These are phyloP conservation scores for Nakazawaea holstii DNA, from an alignment of 805 yeast genomes.

Conservation along the genomic window DNA sequence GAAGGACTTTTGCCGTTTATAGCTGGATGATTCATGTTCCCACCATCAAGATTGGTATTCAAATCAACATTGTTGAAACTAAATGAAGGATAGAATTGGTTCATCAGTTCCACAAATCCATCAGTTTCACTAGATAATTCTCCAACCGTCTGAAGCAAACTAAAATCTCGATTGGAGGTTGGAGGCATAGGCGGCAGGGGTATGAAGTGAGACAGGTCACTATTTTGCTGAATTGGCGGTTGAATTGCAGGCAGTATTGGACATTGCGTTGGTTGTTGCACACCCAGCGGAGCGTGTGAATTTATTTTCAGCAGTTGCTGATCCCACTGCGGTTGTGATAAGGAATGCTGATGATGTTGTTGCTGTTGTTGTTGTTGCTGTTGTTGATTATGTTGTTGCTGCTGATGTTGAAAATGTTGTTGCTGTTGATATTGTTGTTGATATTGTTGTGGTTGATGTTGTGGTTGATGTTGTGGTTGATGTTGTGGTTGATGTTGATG, in stretches of 20 bases:
- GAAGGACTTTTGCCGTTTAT: background rate
- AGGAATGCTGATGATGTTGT: too few relatives aligned
- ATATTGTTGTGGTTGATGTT: background rate
- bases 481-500: background rate
- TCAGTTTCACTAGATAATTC: background rate
- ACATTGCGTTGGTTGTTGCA: background rate
- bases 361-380: too few relatives aligned
- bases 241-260: background rate
- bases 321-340: too few relatives aligned
- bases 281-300: background rate
- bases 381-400: background rate
- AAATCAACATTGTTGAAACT: background rate
- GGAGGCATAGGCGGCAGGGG: background rate
- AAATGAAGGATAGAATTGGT: background rate
- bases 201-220: background rate
- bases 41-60: background rate
- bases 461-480: background rate
- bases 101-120: slow-evolving; percentile 1
- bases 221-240: background rate
- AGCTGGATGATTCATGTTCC: background rate
- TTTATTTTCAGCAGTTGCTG: too few relatives aligned
- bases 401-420: background rate
- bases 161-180: background rate
- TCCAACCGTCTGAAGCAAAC: background rate
- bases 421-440: too few relatives aligned